Percentiles rank a stretch among this genome's conserved stretches.
These are phyloP conservation scores for Fusarium sp. DNA, from an alignment of 2,329 filamentous ascomycete species.

Conservation along the genomic window DNA sequence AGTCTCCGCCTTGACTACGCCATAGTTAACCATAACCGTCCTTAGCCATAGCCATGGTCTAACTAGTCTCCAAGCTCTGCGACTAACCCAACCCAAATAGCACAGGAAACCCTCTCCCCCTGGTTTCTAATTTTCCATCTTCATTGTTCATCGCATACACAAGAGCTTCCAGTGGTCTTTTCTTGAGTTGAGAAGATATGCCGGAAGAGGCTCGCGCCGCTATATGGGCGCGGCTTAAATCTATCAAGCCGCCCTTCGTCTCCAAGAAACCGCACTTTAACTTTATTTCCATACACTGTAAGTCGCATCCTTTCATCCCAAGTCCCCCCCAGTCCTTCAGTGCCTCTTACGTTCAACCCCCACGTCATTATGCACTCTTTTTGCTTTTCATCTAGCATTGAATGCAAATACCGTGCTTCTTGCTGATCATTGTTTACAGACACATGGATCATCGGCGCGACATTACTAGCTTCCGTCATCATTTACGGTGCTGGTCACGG, in stretches of 20 bases:
- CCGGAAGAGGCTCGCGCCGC: conserved; percentile 53
- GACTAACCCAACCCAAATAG: conserved; percentile 39
- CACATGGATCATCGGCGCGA: conserved; percentile 81
- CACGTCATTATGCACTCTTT: conserved; percentile 37
- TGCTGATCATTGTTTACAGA: conserved; percentile 63
- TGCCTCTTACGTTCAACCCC: conserved; percentile 21
- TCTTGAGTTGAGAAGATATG: conserved; percentile 46
- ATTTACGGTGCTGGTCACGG: conserved; percentile 73
- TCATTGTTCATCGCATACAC: conserved; percentile 18
- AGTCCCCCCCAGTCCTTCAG: conserved; percentile 1
- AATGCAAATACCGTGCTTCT: conserved; percentile 16
- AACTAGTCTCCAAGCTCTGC: conserved; percentile 29
- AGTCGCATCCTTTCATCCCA: conserved; percentile 51
- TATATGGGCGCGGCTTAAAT: conserved; percentile 60
- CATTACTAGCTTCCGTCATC: conserved; percentile 81
- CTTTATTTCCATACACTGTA: conserved; percentile 86
- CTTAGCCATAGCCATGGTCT: conserved; percentile 29
- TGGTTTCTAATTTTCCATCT: conserved; percentile 31
- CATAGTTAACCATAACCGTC: conserved; percentile 43
- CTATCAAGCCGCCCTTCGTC: conserved; percentile 68
- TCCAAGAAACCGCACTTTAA: conserved; percentile 78
- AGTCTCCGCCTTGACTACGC: conserved; percentile 31
- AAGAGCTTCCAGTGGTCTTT: conserved; percentile 16
- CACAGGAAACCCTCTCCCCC: conserved; percentile 25
- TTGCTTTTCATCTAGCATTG: conserved; percentile 24